These are phyloP conservation scores for Calycina herbarum DNA, from an alignment of 2,329 filamentous ascomycete species.

Conservation along the genomic window DNA sequence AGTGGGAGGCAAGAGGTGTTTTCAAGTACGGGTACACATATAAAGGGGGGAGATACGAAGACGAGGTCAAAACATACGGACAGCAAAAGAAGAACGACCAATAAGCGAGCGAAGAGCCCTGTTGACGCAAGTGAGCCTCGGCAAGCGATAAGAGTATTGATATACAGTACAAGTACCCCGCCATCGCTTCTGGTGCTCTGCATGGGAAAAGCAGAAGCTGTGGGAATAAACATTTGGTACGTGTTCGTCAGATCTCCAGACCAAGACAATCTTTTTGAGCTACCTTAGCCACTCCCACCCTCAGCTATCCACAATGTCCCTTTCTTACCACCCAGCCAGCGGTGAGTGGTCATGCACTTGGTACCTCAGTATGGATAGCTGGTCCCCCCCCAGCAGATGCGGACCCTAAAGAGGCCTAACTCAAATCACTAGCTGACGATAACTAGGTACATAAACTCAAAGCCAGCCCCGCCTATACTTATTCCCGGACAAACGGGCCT, in stretches of 20 bases:
- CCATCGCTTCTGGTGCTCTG: not conserved
- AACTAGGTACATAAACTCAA: not conserved
- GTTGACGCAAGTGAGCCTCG: not conserved
- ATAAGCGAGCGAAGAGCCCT: not conserved
- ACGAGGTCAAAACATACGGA: no score
- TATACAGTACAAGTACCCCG: not conserved
- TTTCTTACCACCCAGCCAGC: no score
- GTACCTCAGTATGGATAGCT: no score
- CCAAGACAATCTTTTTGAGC: no score
- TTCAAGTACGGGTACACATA: not conserved
- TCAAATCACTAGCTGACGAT: not conserved
- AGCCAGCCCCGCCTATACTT: not conserved
- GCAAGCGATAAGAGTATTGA: constrained; percentile 3
- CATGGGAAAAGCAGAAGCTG: not conserved
- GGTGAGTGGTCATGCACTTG: no score
- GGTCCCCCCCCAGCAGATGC: no score
- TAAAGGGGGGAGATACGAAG: not conserved
- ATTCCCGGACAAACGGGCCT: no score
- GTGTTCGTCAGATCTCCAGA: no score
- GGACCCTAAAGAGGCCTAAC: no score
- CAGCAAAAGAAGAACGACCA: not conserved
- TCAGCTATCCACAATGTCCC: not conserved
- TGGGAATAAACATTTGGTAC: no score
- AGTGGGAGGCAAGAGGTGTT: not conserved
- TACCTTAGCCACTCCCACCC: not conserved